Percentiles rank a stretch among this genome's conserved stretches.
Conservation (phyloP, 2,329 filamentous ascomycete species). For the Diaporthe australafricana region DNA sequence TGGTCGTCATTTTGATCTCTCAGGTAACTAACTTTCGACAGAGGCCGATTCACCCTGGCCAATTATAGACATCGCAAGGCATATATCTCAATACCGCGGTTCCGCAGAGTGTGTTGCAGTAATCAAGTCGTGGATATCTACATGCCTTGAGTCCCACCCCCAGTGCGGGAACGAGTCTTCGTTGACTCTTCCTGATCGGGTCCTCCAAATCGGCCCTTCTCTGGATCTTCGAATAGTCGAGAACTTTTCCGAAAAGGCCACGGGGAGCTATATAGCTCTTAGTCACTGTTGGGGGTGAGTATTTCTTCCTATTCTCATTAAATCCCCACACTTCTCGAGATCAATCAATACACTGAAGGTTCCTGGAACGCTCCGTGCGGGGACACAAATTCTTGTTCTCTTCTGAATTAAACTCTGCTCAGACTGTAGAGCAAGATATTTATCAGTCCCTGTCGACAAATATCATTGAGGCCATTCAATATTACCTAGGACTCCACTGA, state of each 20-base stretch:
- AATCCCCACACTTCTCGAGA: too few relatives aligned
- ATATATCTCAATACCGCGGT: background rate
- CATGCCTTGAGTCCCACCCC: background rate
- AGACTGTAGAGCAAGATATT: too few relatives aligned
- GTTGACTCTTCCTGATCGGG: background rate
- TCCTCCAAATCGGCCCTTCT: background rate
- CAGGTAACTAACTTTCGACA: background rate
- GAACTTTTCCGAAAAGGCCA: background rate
- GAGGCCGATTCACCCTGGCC: background rate
- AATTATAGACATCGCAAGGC: background rate
- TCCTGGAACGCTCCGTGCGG: too few relatives aligned
- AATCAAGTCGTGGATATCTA: background rate
- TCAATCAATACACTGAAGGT: background rate
- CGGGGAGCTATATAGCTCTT: background rate
- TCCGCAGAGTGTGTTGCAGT: background rate
- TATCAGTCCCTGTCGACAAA: too few relatives aligned
- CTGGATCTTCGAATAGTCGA: background rate
- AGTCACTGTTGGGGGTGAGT: slow-evolving; percentile 5
- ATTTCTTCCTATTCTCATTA: background rate
- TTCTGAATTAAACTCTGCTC: too few relatives aligned
- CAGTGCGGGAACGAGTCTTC: background rate
- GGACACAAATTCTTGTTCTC: too few relatives aligned
- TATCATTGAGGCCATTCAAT: too few relatives aligned
- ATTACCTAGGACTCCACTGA: too few relatives aligned
- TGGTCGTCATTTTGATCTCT: too few relatives aligned